Base-by-base conservation (phyloP, 306 rosid genomes). In the Ormosia semicastrata region DNA sequence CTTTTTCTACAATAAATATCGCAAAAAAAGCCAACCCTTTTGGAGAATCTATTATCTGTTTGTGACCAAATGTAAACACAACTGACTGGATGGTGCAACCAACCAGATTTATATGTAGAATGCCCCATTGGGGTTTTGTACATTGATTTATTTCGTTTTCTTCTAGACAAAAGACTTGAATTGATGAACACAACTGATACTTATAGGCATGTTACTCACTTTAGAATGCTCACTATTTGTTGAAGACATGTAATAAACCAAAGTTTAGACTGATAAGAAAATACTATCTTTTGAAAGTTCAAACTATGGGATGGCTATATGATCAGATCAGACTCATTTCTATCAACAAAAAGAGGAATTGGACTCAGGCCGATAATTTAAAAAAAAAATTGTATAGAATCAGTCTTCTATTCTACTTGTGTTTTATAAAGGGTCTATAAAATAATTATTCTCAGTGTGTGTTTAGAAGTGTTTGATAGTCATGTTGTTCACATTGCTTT, bases 1-100 rank as follows among this genome's bases (percentile, higher is more conserved):
- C 86, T 32, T 86, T 89, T 85, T 86, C 84, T 40, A 33, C 74
- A 81, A 64, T 59, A 75, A 80, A 67, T n/a, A 59, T 67, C 81
- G 49, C 37, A 52, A 73, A 79, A 75, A 76, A 29, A 68, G 53
- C 49, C 79, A 73, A 40, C 77, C 77, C 65, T 76, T 85, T 71
- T 71, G 63, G 5, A 50, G 32, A 66, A 74, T 50, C 76, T 47
- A 5, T 76, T 14, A 67, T 67, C 44, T 68, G 52, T 44, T 54
- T 73, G 69, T 79, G 65, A 83, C 81, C 85, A 76, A 29, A 56
- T 49, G 32, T 58, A 47, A 32, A 47, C 41, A 24, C 41, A 67
- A 58, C 50, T 47, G 14, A 62, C 12, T 36, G 53, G 77, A 33
- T 34, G 14, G 14, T 53, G 52, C 72, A 81, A 52, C 81, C 57